Evolutionary conservation across 1,284 basidiomycete species (phyloP), one percentile per base, ranked within the genome.

Genomic region (Schizophyllum commune): DNA sequence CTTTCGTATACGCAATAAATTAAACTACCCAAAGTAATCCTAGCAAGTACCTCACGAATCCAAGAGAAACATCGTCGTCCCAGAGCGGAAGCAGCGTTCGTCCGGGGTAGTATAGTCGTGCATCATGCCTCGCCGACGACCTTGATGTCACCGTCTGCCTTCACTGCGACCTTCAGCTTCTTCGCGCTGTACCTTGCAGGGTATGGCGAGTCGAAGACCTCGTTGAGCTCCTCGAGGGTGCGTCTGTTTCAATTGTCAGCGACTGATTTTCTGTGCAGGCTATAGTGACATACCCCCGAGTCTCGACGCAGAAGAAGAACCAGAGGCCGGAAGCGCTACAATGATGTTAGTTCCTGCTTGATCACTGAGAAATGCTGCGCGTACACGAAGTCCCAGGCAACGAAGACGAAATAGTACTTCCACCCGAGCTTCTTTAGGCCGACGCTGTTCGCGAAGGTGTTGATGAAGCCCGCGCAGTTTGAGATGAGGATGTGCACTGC

Each of bases 341-440:
- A 47, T 2, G 39, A 4, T 17, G 39, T 47, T 17, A 9, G 39
- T 3, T 11, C 3, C 34, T 7, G 13, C 7, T 11, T 17, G 17
- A 8, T 47, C 39, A 17, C 9, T 2, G 39, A 11, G 39, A 9
- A 8, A 9, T 11, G 3, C 39, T 47, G 17, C 2, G 27, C 39
- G 2, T 47, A 47, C 39, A 66, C 58, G n/a, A 69, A 5, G 59
- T 71, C 62, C 69, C 69, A 71, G 17, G 60, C 69, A n/a, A 71
- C 69, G 51, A 71, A 71, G 65, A 71, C 70, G 55, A 70, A 71
- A 58, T 71, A 71, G 60, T 71, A 71, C 47, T 65, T 70, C 68
- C 68, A 70, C 20, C 66, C 65, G 13, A 71, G 63, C 3, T 66
- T 66, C 51, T 59, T 39, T 19, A 71, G 61, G 1, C 70, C 69